Percentiles rank a stretch among this genome's conserved stretches.
phyloP scores from a whole-genome alignment of 2,329 filamentous ascomycete genomes.

The Sarocladiaceae sp. region DNA sequence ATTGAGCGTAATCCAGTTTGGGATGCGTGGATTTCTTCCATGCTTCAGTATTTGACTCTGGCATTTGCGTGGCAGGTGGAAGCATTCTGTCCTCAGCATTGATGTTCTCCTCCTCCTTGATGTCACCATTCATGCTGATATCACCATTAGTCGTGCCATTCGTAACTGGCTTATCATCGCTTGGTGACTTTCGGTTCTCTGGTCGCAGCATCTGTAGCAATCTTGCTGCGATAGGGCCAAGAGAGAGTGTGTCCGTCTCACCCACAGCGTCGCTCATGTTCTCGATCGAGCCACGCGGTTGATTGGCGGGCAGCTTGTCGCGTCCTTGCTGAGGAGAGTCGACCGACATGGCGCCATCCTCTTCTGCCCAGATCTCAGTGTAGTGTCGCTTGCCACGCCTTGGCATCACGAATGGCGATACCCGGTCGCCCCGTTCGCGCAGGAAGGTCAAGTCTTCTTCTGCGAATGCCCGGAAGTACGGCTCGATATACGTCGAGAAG shows the following conservation, averaged over 20 bases:
- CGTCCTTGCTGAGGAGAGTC: slow-evolving; percentile 57
- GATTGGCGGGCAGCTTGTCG: slow-evolving; percentile 69
- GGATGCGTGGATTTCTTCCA: slow-evolving; percentile 73
- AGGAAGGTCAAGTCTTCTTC: slow-evolving; percentile 94
- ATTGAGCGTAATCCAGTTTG: slow-evolving; percentile 75
- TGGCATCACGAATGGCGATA: slow-evolving; percentile 78
- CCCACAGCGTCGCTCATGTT: slow-evolving; percentile 79
- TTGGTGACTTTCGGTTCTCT: slow-evolving; percentile 52
- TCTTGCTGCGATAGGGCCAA: slow-evolving; percentile 78
- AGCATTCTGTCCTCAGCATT: slow-evolving; percentile 31
- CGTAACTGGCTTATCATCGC: slow-evolving; percentile 50
- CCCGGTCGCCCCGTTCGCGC: slow-evolving; percentile 80
- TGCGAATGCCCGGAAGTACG: slow-evolving; percentile 80
- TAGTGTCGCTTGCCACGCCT: slow-evolving; percentile 81
- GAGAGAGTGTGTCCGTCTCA: slow-evolving; percentile 83
- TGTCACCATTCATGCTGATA: slow-evolving; percentile 46
- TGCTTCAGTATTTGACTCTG: slow-evolving; percentile 65
- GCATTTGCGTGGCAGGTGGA: slow-evolving; percentile 71
- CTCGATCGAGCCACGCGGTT: slow-evolving; percentile 78
- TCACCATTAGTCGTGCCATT: slow-evolving; percentile 51
- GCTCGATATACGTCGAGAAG: slow-evolving; percentile 87
- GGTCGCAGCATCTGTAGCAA: slow-evolving; percentile 76
- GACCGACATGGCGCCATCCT: slow-evolving; percentile 74
- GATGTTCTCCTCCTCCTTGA: slow-evolving; percentile 28
- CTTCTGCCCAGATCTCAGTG: slow-evolving; percentile 86